Evolutionary conservation across 352 stramenopile genomes (phyloP), one percentile per base, ranked within the genome.

Genomic region (Phytophthora cactorum): DNA sequence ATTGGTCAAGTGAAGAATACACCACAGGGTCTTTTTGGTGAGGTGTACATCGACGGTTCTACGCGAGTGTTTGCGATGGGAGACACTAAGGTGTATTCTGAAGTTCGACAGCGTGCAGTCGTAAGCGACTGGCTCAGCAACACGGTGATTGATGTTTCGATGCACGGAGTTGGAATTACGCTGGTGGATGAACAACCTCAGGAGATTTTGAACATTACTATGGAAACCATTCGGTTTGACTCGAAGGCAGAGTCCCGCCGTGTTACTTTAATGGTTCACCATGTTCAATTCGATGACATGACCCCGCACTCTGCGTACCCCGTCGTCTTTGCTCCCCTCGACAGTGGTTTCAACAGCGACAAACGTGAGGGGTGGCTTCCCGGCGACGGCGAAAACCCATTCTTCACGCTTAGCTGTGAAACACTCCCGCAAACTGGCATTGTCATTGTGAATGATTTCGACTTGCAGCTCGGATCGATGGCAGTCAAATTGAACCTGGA

Each of bases 241-340:
- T 93, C 86, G 15, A 76, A 66, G 14, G 72, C 76, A 22, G 56
- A 63, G 34, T 92, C 86, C 12, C 69, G 86, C 8, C 63, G 65
- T 8, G 65, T 84, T 54, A 76, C 77, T 15, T 86, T 92, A 25
- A 81, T 81, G 38, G 64, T 95, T 45, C 89, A 96, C 44, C 89
- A 96, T 43, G 74, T 96, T 50, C 88, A 96, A 70, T 77, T 96
- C 12, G 89, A 96, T 62, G 89, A 96, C 43, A 96, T 96, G 89
- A 91, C 78, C 7, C 63, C 80, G 2, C 59, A 86, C 46, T 80
- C 88, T 8, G 62, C 80, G 43, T 96, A 95, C 14, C 89, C 89
- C 1, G 79, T 96, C 1, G 66, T 96, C 10, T 70, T 96, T 27
- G 82, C 82, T 41, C 89, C 89, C 3, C 52, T 92, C n/a, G 86